Percentiles rank a stretch among this genome's conserved stretches.
Evolutionary conservation across 78 protist species (phyloP).

Genomic region (Salpingoeca rosetta): DNA sequence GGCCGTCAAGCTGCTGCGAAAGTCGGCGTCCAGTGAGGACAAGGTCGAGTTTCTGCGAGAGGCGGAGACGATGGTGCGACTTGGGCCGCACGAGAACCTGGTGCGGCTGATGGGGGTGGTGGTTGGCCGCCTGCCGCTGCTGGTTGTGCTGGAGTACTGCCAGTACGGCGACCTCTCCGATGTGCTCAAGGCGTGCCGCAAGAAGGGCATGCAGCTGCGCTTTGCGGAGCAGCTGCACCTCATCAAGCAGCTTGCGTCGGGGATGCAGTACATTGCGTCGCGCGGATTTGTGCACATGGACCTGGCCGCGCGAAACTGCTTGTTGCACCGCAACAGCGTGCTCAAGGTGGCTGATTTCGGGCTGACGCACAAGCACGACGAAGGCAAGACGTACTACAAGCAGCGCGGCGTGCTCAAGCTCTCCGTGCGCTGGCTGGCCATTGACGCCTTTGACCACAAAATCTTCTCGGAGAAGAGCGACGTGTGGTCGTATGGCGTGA

Average conservation of each 20-base stretch:
- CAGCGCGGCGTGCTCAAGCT: neutral
- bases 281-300: neutral
- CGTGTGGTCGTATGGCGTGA: neutral
- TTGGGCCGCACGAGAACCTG: neutral
- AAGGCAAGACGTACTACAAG: neutral
- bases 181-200: neutral
- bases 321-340: neutral
- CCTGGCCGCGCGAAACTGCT: neutral
- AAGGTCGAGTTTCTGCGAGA: neutral
- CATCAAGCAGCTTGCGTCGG: neutral
- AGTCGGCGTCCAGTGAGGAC: neutral
- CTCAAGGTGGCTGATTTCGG: neutral
- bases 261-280: neutral
- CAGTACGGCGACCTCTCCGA: neutral
- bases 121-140: neutral
- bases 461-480: neutral
- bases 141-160: neutral
- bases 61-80: neutral
- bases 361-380: neutral
- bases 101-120: neutral
- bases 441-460: neutral
- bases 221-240: neutral
- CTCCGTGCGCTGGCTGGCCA: neutral
- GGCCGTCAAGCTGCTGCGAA: neutral
- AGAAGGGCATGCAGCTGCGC: neutral